phyloP scores from a whole-genome alignment of 1,284 basidiomycete genomes.

The Moniliella sp. region DNA sequence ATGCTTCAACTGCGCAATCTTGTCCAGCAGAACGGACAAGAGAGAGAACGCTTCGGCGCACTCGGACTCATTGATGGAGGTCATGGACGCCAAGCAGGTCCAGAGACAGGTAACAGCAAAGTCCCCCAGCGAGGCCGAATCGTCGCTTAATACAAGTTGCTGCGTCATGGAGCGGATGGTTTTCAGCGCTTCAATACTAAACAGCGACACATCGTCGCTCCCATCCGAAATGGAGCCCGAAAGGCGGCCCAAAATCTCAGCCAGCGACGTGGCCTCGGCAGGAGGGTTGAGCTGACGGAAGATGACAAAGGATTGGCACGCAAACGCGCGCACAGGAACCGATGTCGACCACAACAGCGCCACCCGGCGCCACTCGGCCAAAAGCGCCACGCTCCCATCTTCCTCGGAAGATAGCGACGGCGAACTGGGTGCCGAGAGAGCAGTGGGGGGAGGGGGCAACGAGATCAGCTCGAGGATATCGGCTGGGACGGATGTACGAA shows the following conservation, averaged over 20 bases:
- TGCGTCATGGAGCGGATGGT: constrained; percentile 50
- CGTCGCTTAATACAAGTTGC: constrained; percentile 42
- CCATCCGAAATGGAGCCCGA: constrained; percentile 62
- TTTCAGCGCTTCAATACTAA: constrained; percentile 60
- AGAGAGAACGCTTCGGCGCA: constrained; percentile 52
- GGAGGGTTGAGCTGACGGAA: constrained; percentile 61
- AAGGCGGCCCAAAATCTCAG: constrained; percentile 57
- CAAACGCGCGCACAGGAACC: constrained; percentile 62
- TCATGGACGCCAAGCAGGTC: constrained; percentile 59
- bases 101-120: constrained; percentile 63
- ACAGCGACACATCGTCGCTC: constrained; percentile 50
- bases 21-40: constrained; percentile 49
- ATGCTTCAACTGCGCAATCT: no score
- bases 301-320: constrained; percentile 72
- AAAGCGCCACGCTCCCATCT: constrained; percentile 40
- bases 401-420: no score
- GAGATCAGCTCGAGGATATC: not conserved
- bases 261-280: constrained; percentile 52
- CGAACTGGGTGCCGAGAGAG: no score
- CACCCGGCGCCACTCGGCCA: constrained; percentile 57
- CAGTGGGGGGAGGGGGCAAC: no score
- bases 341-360: constrained; percentile 66
- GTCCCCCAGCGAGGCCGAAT: constrained; percentile 42
- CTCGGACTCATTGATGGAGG: constrained; percentile 61
- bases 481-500: no score